Evolutionary conservation across 2,329 filamentous ascomycete genomes (phyloP), one percentile per base, ranked within the genome.

Genomic region (Huntiella savannae): DNA sequence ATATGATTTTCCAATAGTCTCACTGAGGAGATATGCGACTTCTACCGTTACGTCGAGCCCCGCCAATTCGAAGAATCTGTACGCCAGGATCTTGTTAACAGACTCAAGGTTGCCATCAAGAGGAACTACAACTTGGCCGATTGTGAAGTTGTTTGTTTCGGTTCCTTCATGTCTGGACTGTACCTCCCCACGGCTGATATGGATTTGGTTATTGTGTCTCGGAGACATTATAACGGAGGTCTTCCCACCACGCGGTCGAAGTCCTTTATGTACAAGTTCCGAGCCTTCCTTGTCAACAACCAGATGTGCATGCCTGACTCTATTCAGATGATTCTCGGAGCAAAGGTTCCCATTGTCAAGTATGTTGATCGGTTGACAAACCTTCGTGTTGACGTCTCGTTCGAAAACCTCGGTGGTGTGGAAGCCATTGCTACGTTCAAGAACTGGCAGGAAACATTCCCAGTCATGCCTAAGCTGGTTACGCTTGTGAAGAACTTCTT

Each of bases 401-500:
- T 98, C 57, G 88, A 98, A 62, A 96, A 95, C 57, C 63, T 79
- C 33, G 83, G 81, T 37, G 91, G 91, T 8, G 64, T 95, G 7
- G 63, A 71, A 13, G 88, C 91, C 2, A 80, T 91, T 55, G 64
- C 77, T 13, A 95, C 85, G 0, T 94, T 95, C 58, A 62, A 76
- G 46, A 60, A 66, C 0, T 98, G 91, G 91, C 87, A 82, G 60
- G 55, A 66, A 11, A 66, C 79, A 45, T 94, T 80, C 53, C 87
- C 88, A 1, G 76, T 77, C 6, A 87, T 96, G 83, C 82, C 85
- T 0, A 74, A 83, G 36, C 66, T 98, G 17, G 84, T 94, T 34
- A 79, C 85, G 0, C 59, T 96, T 19, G 73, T 98, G 62, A 98
- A 98, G 64, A 91, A 98, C 53, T 87, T 92, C 50, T 66, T 98